Evolutionary conservation across 2,329 filamentous ascomycete species (phyloP).

Genomic region (Aureobasidium mangrovei): DNA sequence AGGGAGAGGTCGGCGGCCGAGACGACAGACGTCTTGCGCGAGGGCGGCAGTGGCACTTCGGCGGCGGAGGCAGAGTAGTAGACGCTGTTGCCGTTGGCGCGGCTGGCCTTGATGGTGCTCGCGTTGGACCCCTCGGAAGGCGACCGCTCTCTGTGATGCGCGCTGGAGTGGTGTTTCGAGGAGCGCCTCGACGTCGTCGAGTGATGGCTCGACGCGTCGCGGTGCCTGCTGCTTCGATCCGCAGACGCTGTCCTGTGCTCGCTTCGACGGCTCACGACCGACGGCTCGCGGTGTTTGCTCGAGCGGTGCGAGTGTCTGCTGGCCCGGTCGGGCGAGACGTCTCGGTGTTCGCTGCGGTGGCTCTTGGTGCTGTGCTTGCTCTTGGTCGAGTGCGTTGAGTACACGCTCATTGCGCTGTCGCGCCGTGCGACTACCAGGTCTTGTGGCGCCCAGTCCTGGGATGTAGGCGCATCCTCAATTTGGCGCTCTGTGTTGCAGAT

Average conservation of each 20-base stretch:
- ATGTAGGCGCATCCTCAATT: not conserved
- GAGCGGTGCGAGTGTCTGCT: not conserved
- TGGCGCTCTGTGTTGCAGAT: constrained; percentile 21
- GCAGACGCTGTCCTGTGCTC: not conserved
- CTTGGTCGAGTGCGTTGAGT: constrained; percentile 16
- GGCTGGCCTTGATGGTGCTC: constrained; percentile 22
- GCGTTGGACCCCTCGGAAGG: constrained; percentile 20
- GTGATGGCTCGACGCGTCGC: not conserved
- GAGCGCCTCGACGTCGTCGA: not conserved
- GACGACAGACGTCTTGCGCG: constrained; percentile 1
- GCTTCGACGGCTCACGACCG: not conserved
- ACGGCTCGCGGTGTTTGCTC: not conserved
- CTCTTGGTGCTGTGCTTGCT: constrained; percentile 13
- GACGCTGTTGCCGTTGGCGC: not conserved
- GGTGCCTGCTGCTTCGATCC: not conserved
- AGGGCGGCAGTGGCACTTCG: not conserved
- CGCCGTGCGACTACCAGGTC: constrained; percentile 17
- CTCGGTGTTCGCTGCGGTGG: not conserved
- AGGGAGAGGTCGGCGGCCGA: constrained; percentile 13
- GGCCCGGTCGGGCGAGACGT: not conserved
- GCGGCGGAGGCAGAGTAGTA: not conserved
- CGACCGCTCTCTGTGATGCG: not conserved
- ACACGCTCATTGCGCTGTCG: constrained; percentile 18
- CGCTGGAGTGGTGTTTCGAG: not conserved
- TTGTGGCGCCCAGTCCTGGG: not conserved